These are phyloP conservation scores for Hypoxylon fuscum DNA, from an alignment of 495 filamentous ascomycete genomes.

Conservation along the genomic window DNA sequence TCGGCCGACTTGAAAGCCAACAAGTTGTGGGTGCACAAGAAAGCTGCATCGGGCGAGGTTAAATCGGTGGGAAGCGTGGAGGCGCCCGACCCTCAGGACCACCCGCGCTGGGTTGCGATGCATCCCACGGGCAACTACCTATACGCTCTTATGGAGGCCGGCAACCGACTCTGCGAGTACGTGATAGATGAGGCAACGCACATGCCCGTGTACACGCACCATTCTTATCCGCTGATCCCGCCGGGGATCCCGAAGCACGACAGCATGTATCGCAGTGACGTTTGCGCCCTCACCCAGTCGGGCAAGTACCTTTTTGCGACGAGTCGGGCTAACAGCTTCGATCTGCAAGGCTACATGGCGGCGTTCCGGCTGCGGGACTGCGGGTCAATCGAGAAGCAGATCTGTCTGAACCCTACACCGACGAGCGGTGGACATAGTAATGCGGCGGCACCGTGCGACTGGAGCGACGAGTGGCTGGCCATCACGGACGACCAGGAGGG, in stretches of 20 bases:
- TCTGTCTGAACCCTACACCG: constrained; percentile 82
- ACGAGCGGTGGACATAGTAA: constrained; percentile 88
- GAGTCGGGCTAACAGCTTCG: constrained; percentile 77
- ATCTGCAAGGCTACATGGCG: constrained; percentile 80
- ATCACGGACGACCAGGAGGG: constrained; percentile 86
- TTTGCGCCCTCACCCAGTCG: constrained; percentile 71
- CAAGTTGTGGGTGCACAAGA: constrained; percentile 86
- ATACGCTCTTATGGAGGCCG: constrained; percentile 86
- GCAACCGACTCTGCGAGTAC: constrained; percentile 81
- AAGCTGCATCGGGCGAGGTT: constrained; percentile 69
- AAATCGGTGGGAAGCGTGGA: constrained; percentile 72
- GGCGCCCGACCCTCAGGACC: constrained; percentile 74
- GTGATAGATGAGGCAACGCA: constrained; percentile 78
- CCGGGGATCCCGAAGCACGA: constrained; percentile 63
- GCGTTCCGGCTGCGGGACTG: constrained; percentile 75
- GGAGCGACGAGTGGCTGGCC: constrained; percentile 85
- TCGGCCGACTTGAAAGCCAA: constrained; percentile 85
- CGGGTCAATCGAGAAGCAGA: constrained; percentile 77
- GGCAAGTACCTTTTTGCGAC: constrained; percentile 81
- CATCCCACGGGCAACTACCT: constrained; percentile 78
- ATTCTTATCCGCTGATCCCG: constrained; percentile 79
- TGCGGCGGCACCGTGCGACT: constrained; percentile 79
- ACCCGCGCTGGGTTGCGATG: constrained; percentile 86
- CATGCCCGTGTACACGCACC: constrained; percentile 82
- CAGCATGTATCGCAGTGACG: constrained; percentile 79